These are phyloP conservation scores for Botrytis sinoallii DNA, from an alignment of 2,329 filamentous ascomycete species.

Conservation along the genomic window DNA sequence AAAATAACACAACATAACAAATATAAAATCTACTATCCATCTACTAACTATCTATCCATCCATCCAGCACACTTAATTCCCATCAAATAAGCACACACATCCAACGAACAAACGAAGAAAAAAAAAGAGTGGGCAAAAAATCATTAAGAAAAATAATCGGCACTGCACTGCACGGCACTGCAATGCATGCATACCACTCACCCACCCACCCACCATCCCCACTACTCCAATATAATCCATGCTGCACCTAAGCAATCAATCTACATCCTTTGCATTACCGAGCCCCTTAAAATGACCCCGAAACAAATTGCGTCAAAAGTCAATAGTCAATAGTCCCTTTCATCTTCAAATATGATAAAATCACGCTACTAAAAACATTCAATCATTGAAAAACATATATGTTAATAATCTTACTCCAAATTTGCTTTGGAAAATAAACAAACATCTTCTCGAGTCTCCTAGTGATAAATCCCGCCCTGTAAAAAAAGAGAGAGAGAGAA, in stretches of 20 bases:
- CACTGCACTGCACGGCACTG: background rate
- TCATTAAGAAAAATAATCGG: background rate
- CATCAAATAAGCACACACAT: no score
- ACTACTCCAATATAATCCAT: background rate
- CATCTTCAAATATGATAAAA: background rate
- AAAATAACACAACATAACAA: no score
- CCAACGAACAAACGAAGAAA: background rate
- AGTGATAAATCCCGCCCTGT: background rate
- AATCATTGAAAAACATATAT: background rate
- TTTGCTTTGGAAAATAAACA: slow-evolving; percentile 1
- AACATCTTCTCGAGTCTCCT: background rate
- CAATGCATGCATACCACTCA: background rate
- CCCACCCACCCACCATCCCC: background rate
- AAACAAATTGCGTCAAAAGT: background rate
- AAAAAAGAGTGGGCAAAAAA: background rate
- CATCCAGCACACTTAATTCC: no score
- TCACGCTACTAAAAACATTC: background rate
- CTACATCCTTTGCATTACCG: background rate
- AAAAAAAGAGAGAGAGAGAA: background rate
- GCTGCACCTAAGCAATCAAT: background rate
- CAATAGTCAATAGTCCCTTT: background rate
- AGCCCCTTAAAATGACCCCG: background rate
- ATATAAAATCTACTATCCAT: no score
- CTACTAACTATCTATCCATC: no score
- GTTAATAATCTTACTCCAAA: background rate